Evolutionary conservation across 2,329 filamentous ascomycete genomes (phyloP), one percentile per base, ranked within the genome.

Genomic region (Trichophyton verrucosum): DNA sequence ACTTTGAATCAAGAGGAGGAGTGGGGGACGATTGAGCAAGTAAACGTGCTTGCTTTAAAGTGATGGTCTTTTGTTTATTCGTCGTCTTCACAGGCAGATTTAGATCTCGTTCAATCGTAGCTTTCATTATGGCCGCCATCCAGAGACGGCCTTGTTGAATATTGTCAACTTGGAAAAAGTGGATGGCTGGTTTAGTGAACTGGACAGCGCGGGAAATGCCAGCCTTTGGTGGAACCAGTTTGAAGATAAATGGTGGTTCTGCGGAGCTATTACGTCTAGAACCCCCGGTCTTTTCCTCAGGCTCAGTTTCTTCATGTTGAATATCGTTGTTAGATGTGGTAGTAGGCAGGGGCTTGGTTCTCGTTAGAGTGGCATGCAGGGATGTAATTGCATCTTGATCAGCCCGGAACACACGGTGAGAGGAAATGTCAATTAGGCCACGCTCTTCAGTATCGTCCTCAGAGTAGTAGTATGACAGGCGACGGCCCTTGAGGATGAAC

Each of bases 61-160:
- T 94, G 60, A 99, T 96, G 0, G 94, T 99, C 78, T 95, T 94
- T 71, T 96, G 91, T 71, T 96, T 92, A 75, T 97, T 97, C 2
- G 91, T 96, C 2, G 7, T 89, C 94, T 20, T 89, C 63, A 96
- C 86, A 8, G 87, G 83, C 63, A 87, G 82, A 3, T 82, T 82
- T 68, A 83, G 77, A 67, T 99, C 94, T 63, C 92, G 87, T 71
- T 97, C 92, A 68, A 99, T 99, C 1, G 94, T 99, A 9, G 94
- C 94, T 76, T 99, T 99, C 89, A 99, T 95, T 58, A 99, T 78
- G 4, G 94, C 94, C 3, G 91, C 94, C 94, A 99, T 99, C 94
- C 94, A 99, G 46, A 95, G 78, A 11, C 94, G 85, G 15, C 94
- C 94, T 70, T 94, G 85, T 68, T 89, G 85, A 62, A 96, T 78